phyloP scores from a whole-genome alignment of 2,329 filamentous ascomycete species.

The Paecilomyces formosus region DNA sequence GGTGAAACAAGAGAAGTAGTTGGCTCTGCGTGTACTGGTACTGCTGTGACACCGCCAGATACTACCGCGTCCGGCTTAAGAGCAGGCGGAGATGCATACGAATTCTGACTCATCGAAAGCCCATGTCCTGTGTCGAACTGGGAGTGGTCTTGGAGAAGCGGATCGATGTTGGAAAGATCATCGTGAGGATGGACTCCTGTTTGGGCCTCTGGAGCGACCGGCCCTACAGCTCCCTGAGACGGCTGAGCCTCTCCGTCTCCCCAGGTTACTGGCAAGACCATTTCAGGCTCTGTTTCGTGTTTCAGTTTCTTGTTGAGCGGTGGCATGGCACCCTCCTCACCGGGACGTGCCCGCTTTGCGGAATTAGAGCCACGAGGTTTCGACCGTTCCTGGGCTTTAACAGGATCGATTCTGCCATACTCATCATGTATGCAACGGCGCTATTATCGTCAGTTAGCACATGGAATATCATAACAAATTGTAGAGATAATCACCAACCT shows the following conservation, averaged over 20 bases:
- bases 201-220: neutral
- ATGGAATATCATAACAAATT: constrained; percentile 1
- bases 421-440: constrained; percentile 62
- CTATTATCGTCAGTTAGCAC: constrained; percentile 31
- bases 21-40: constrained; percentile 22
- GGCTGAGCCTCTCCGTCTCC: constrained; percentile 10
- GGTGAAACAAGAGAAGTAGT: constrained; percentile 36
- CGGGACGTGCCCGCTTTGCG: constrained; percentile 46
- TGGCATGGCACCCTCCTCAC: constrained; percentile 29
- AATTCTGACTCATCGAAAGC: constrained; percentile 14
- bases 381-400: constrained; percentile 55
- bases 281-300: constrained; percentile 24
- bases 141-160: neutral
- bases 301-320: constrained; percentile 25
- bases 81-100: constrained; percentile 31
- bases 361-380: constrained; percentile 51
- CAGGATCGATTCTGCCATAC: constrained; percentile 55
- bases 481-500: constrained; percentile 39
- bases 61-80: constrained; percentile 27
- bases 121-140: constrained; percentile 11
- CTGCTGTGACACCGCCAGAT: constrained; percentile 18
- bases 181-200: neutral
- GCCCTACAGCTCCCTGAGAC: constrained; percentile 8
- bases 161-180: neutral
- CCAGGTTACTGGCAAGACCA: constrained; percentile 8